Conservation (phyloP, 768 basidiomycete species). For the Suillus discolor region DNA sequence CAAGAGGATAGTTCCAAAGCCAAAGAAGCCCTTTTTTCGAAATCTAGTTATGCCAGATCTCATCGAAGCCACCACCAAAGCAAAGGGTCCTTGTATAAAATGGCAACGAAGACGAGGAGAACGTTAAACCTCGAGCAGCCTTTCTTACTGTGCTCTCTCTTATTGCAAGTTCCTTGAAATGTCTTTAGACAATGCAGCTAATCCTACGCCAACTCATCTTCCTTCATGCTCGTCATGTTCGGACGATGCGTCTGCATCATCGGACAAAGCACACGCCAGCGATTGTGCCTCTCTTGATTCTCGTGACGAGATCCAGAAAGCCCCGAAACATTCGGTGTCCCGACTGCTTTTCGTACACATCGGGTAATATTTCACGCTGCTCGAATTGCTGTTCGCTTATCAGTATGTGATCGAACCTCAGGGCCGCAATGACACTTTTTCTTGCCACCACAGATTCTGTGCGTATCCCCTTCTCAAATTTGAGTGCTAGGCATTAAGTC, state of each 20-base stretch:
- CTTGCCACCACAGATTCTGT: conserved; percentile 88
- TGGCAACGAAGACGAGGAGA: conserved; percentile 11
- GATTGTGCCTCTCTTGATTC: conserved; percentile 30
- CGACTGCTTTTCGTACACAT: conserved; percentile 67
- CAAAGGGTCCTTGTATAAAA: conserved; percentile 29
- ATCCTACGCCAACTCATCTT: not conserved
- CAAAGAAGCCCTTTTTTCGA: conserved; percentile 12
- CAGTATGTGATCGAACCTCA: conserved; percentile 28
- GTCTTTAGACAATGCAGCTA: not conserved
- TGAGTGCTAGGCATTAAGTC: conserved; percentile 12
- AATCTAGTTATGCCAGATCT: conserved; percentile 9
- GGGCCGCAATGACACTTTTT: conserved; percentile 79
- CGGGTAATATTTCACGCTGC: conserved; percentile 47
- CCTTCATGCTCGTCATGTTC: conserved; percentile 17
- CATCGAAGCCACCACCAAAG: conserved; percentile 25
- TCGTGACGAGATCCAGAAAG: conserved; percentile 18
- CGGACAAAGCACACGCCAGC: conserved; percentile 16
- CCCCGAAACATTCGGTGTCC: conserved; percentile 47
- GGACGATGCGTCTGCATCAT: conserved; percentile 21
- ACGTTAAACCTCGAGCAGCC: conserved; percentile 8
- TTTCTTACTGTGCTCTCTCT: conserved; percentile 4
- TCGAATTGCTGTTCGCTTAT: conserved; percentile 17
- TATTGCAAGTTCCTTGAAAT: not conserved
- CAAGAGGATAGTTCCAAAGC: conserved; percentile 16
- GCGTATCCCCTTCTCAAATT: conserved; percentile 28